Base-by-base conservation (phyloP, 2,329 filamentous ascomycete genomes). In the Fusarium scirpi region DNA sequence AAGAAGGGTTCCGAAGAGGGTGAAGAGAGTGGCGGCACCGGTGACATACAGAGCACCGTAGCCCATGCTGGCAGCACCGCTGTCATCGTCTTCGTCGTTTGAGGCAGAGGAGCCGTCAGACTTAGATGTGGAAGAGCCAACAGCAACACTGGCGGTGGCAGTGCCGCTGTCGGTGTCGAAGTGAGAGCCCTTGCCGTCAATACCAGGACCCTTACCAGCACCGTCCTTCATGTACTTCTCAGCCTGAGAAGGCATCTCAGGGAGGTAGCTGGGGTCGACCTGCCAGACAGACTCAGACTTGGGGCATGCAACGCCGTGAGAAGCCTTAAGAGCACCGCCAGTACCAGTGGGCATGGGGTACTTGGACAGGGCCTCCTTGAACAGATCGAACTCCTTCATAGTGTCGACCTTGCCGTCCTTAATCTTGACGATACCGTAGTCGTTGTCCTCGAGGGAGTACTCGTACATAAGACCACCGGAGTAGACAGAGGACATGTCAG, bases 391-490 rank as follows among this genome's bases (percentile, higher is more conserved):
- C 76, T 95, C 92, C 43, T 80, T 68, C 22, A 46, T 82, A 70
- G 91, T 87, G 32, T 82, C 83, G 62, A 92, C 86, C 7, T 80
- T 82, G 78, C 80, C 75, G 69, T 85, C 87, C 48, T 80, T 77
- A 76, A 96, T 84, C 62, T 88, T 82, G 78, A 94, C 94, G 63
- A 97, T 90, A 70, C 94, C 95, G 81, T 90, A 98, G 47, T 90
- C 86, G 83, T 90, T 93, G 66, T 86, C 85, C 81, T 97, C 94
- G 77, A 92, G 83, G 12, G 92, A 91, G 85, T 97, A 99, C 82
- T 98, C 94, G 84, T 98, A 99, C 80, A 98, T 92, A 41, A 99
- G 88, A 80, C 96, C 96, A 76, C 96, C 96, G 43, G 94, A 98
- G 88, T 97, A 98, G 76, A 98, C 94, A 20, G 81, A 74, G 10